Evolutionary conservation across 2,329 filamentous ascomycete species (phyloP), one percentile per base, ranked within the genome.

Genomic region (Pseudocercospora fuligena): DNA sequence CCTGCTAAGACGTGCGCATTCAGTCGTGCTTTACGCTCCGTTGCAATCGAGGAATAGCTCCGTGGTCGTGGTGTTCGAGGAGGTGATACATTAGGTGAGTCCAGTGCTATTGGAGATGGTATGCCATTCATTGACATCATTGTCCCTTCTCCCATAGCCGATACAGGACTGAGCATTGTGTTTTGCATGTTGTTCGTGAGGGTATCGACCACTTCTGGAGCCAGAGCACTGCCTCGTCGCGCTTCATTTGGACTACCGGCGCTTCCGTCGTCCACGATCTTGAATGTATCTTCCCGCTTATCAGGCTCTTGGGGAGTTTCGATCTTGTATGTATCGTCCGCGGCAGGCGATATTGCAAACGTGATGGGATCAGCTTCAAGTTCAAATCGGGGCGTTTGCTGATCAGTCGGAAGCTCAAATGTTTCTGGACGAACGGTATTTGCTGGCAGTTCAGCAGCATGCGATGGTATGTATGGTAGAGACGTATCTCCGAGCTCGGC

Each of bases 141-240:
- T 2, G 67, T 65, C 4, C 58, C 33, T 19, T 72, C 73, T 19
- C 54, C 69, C 16, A 70, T 16, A 1, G 72, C 70, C 16, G 71
- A 72, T 1, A 64, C 49, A 12, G 75, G 73, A 40, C 54, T 72
- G 31, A 70, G 66, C 46, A 66, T 68, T 5, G 65, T 64, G 9
- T 54, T 53, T 7, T 71, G 64, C 43, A 69, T 60, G 9, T 71
- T 66, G 23, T 66, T 53, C 3, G 66, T 29, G 12, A 72, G 67
- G 5, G 65, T 40, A n/a, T 76, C 73, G 5, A 83, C 73, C 8
- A 80, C 79, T 65, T 85, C 82, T 12, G 83, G 83, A 3, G 82
- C 82, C 70, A 82, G 81, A 14, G 76, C 76, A 62, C 82, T 80
- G 1, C 80, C 82, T 69, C 80, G 75, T 67, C 79, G 78, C 16